phyloP scores from a whole-genome alignment of 225 moss, liverwort and hornwort genomes.

The Neckera pumila region DNA sequence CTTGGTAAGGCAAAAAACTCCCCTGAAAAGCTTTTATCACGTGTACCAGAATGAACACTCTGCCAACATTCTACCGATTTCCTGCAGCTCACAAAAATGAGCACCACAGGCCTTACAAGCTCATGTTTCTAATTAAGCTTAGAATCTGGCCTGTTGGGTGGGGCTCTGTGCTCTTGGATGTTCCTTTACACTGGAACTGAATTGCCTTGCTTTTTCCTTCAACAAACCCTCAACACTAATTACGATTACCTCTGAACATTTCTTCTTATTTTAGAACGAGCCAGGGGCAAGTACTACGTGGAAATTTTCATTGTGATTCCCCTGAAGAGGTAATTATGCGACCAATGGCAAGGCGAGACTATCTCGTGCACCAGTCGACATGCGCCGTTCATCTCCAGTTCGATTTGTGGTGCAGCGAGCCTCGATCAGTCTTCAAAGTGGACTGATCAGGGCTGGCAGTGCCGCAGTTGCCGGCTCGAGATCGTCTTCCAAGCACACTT shows the following conservation, averaged over 20 bases:
- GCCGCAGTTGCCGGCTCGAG: background rate
- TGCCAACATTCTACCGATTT: background rate
- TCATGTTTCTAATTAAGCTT: background rate
- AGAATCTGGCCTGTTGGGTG: background rate
- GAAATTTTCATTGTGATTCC: background rate
- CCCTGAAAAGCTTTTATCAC: too few relatives aligned
- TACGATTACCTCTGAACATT: background rate
- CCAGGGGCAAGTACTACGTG: background rate
- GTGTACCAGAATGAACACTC: background rate
- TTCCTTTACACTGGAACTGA: background rate
- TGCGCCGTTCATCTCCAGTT: conserved; percentile 7
- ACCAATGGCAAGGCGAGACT: background rate
- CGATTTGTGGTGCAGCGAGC: background rate
- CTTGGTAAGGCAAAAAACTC: background rate
- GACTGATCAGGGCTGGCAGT: background rate
- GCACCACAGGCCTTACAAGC: background rate
- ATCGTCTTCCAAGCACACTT: background rate
- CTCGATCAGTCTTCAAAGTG: background rate
- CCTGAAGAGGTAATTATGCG: background rate
- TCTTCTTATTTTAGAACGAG: background rate
- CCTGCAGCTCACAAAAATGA: background rate
- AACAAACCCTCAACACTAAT: background rate
- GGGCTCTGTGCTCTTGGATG: background rate
- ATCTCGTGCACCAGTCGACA: conserved; percentile 2
- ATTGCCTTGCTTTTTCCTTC: background rate